Base-by-base conservation (phyloP, 495 filamentous ascomycete genomes). In the Neurospora sp. region DNA sequence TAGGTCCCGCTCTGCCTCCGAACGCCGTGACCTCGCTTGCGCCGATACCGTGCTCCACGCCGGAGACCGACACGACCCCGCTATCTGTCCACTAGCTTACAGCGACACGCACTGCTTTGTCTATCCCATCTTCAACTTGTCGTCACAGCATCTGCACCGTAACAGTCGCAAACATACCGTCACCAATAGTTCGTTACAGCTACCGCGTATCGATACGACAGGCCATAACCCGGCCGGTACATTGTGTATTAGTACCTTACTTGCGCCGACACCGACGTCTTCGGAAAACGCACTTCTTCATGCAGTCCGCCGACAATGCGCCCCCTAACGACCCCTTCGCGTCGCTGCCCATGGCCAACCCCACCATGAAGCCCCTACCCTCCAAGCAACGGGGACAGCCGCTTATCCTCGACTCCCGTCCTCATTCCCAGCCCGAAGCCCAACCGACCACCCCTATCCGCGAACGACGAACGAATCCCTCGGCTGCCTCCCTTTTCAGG, bases 401-500 rank as follows among this genome's bases (percentile, higher is more conserved):
- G 23, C 77, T 80, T 73, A 69, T 81, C 71, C 70, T 75, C 74
- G 74, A 80, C 49, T 71, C 77, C 20, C 76, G 80, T 44, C 75
- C 79, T 10, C 79, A 84, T 54, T 79, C 81, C 70, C 79, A 82
- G 40, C 83, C 85, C 78, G 83, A 82, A 40, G 66, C 86, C 23
- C 85, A 84, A 44, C 81, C 89, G 49, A 84, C 84, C 82, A 72
- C 80, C 62, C 84, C 84, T 69, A 86, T 87, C 44, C 76, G 74
- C 79, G 77, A 74, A 23, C 76, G 87, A 49, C 82, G 81, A 41
- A 84, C 87, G 39, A 88, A 84, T 73, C 85, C 89, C 8, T 89
- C 89, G 76, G 79, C 90, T 78, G 83, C 89, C 76, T 84, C 87
- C 76, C 82, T 91, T 79, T 86, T 90, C 82, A 82, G 89, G 80